Percentiles rank a stretch among this genome's conserved stretches.
phyloP scores from a whole-genome alignment of 2,329 filamentous ascomycete genomes.

The Penicillium sp. region DNA sequence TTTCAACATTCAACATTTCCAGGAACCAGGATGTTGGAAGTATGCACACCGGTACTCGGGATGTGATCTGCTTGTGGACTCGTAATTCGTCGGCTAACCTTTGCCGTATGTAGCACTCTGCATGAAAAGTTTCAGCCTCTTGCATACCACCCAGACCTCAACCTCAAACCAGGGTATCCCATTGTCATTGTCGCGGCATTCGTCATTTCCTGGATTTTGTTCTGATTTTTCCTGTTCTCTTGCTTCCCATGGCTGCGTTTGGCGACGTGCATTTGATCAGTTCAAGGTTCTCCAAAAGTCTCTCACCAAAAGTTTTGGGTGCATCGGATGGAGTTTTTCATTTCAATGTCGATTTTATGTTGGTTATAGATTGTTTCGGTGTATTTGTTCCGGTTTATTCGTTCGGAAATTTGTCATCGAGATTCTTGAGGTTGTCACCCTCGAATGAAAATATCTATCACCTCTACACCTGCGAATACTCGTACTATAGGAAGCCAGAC shows the following conservation, averaged over 20 bases:
- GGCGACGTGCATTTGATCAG: conserved; percentile 18
- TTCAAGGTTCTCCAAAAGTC: conserved; percentile 8
- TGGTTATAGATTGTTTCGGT: background rate
- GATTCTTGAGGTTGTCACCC: too few species aligned
- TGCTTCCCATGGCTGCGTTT: conserved; percentile 12
- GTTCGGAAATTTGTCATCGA: too few species aligned
- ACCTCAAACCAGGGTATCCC: conserved; percentile 15
- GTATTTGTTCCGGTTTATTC: too few species aligned
- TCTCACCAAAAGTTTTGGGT: conserved; percentile 15
- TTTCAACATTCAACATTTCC: background rate
- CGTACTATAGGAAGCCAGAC: too few species aligned
- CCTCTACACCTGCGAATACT: too few species aligned
- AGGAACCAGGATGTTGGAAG: background rate
- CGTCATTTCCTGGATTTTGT: background rate
- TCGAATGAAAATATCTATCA: too few species aligned
- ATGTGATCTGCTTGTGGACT: background rate
- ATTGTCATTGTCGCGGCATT: conserved; percentile 3
- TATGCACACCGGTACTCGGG: background rate
- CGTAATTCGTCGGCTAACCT: background rate
- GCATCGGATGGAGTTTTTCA: conserved; percentile 15
- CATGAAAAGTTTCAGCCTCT: conserved; percentile 6
- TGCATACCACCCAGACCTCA: conserved; percentile 4
- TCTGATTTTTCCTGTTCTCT: background rate
- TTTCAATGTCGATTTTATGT: background rate
- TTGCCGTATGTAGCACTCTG: background rate